Conservation (phyloP, 768 basidiomycete species). For the Tulasnella sp. region DNA sequence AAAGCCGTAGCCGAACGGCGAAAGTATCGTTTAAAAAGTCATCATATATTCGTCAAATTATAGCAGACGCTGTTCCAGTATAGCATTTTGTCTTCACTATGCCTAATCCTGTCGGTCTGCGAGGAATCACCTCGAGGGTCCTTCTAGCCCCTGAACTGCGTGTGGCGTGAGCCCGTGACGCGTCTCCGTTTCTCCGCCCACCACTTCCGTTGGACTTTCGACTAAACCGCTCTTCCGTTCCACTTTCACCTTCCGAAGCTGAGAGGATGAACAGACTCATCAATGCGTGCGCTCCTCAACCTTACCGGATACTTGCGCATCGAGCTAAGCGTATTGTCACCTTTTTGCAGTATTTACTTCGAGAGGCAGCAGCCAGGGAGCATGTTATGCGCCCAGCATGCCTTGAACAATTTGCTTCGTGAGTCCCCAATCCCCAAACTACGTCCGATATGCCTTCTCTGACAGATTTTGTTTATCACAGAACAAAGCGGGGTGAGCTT, state of each 20-base stretch:
- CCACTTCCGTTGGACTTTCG: background rate
- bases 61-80: no score
- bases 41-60: no score
- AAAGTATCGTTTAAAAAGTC: no score
- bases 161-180: background rate
- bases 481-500: background rate
- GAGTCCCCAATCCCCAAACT: no score
- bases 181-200: background rate
- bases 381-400: conserved; percentile 81
- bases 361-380: conserved; percentile 53
- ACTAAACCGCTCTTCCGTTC: background rate
- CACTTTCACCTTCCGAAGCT: background rate
- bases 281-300: background rate
- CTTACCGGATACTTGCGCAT: background rate
- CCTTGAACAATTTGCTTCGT: conserved; percentile 73
- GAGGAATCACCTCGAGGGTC: background rate
- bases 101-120: background rate
- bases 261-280: background rate
- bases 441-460: no score
- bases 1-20: no score
- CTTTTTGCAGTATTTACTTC: background rate
- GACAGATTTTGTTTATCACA: background rate
- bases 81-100: background rate
- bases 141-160: background rate
- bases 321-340: background rate